These are phyloP conservation scores for Phytophthora macrochlamydospora DNA, from an alignment of 352 stramenopile genomes.

Conservation along the genomic window DNA sequence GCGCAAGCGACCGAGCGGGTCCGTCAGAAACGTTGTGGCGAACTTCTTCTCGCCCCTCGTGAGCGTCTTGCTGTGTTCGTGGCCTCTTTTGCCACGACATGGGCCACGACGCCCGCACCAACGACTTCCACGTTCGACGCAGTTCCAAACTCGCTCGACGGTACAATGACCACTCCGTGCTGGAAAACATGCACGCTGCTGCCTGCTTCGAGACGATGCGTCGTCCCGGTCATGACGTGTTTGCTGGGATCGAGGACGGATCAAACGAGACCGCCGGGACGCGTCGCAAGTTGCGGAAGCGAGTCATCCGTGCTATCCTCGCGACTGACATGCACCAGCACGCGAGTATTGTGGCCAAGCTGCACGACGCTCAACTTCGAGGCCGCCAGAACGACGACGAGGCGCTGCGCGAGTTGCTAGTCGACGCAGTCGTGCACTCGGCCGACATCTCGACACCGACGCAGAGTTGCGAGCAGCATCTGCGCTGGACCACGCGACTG, in stretches of 20 bases:
- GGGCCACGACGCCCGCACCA: conserved; percentile 88
- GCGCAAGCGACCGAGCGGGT: conserved; percentile 23
- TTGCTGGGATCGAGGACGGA: conserved; percentile 47
- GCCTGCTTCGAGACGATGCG: conserved; percentile 84
- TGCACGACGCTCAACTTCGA: conserved; percentile 69
- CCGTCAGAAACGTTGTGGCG: conserved; percentile 30
- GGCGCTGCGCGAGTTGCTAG: conserved; percentile 62
- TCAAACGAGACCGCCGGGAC: conserved; percentile 23
- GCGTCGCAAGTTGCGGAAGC: conserved; percentile 56
- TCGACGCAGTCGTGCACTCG: conserved; percentile 79
- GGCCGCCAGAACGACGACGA: conserved; percentile 63
- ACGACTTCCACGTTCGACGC: conserved; percentile 88
- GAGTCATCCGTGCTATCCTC: conserved; percentile 80
- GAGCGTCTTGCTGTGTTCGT: conserved; percentile 84
- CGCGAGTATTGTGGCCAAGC: conserved; percentile 67
- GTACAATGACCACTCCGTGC: conserved; percentile 89
- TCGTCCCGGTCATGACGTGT: conserved; percentile 67
- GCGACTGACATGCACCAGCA: conserved; percentile 87
- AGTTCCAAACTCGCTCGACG: conserved; percentile 77
- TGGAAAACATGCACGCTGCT: conserved; percentile 90
- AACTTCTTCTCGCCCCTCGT: conserved; percentile 49
- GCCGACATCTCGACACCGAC: conserved; percentile 83
- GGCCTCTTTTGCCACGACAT: conserved; percentile 85
- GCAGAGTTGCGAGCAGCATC: conserved; percentile 54
- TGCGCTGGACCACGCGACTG: conserved; percentile 69